Evolutionary conservation across 192 early-diverging fungal genomes (phyloP).

Genomic region (Irineochytrium annulatum): DNA sequence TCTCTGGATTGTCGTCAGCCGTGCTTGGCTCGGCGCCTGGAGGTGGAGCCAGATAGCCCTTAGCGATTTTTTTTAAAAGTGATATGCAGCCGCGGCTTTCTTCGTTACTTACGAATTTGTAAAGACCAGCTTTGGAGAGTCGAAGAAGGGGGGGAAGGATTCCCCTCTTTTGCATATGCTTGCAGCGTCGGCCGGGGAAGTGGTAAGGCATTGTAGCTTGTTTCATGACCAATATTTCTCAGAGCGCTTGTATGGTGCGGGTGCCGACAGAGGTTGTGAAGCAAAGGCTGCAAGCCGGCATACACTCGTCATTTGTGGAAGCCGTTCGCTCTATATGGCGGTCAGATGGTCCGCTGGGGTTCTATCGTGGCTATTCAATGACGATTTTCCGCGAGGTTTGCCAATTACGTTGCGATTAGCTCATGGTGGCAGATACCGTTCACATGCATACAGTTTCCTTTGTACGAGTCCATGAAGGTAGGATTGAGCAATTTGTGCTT

Average conservation of each 20-base stretch:
- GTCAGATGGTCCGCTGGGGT: conserved; percentile 73
- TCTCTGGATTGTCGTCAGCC: conserved; percentile 83
- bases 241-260: conserved; percentile 84
- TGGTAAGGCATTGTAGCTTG: conserved; percentile 50
- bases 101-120: conserved; percentile 88
- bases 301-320: conserved; percentile 19
- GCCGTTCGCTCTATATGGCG: conserved; percentile 65
- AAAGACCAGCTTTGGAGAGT: conserved; percentile 50
- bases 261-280: conserved; percentile 97
- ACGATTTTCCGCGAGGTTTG: conserved; percentile 84
- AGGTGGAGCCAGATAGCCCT: conserved; percentile 42
- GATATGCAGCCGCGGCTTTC: conserved; percentile 57
- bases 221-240: neutral
- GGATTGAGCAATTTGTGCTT: conserved; percentile 20
- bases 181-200: conserved; percentile 85
- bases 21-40: conserved; percentile 91
- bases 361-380: conserved; percentile 89
- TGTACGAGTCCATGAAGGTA: conserved; percentile 87
- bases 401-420: neutral
- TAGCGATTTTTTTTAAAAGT: neutral
- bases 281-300: conserved; percentile 87
- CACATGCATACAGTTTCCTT: conserved; percentile 92
- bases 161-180: conserved; percentile 77
- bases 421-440: conserved; percentile 73
- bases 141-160: conserved; percentile 27